Conservation (phyloP, 352 stramenopile species). For the Phytophthora cactorum region DNA sequence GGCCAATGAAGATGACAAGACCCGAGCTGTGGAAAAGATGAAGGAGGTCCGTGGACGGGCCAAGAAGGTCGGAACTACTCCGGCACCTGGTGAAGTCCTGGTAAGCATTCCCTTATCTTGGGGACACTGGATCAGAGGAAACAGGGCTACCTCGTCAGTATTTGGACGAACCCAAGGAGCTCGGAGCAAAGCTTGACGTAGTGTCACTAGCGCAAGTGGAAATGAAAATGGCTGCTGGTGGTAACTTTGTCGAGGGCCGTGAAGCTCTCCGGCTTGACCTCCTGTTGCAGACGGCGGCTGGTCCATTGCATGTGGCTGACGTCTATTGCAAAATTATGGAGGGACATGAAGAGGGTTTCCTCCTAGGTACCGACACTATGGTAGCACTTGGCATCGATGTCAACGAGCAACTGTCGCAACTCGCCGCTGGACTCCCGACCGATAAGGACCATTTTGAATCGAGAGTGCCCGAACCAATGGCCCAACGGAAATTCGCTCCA, state of each 20-base stretch:
- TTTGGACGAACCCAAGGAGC: neutral
- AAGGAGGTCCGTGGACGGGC: constrained; percentile 3
- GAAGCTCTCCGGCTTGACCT: constrained; percentile 6
- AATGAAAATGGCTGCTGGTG: neutral
- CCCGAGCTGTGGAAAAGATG: constrained; percentile 4
- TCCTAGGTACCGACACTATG: constrained; percentile 11
- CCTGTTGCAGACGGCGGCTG: constrained; percentile 9
- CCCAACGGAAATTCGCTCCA: neutral
- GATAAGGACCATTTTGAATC: constrained; percentile 13
- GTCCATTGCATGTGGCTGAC: constrained; percentile 1
- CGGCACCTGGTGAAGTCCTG: neutral
- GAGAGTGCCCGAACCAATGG: neutral
- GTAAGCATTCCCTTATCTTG: constrained; percentile 8
- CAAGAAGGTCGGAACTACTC: constrained; percentile 1
- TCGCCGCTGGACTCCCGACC: neutral
- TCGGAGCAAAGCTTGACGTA: neutral
- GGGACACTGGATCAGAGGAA: neutral
- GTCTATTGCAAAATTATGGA: constrained; percentile 15
- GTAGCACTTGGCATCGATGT: constrained; percentile 9
- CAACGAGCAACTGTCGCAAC: constrained; percentile 11
- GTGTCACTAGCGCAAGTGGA: neutral
- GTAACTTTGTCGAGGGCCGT: neutral
- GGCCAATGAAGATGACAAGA: constrained; percentile 10
- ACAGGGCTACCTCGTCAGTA: neutral
- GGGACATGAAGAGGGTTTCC: constrained; percentile 6